These are phyloP conservation scores for Moricandia arvensis DNA, from an alignment of 345 rosid genomes.

Conservation along the genomic window DNA sequence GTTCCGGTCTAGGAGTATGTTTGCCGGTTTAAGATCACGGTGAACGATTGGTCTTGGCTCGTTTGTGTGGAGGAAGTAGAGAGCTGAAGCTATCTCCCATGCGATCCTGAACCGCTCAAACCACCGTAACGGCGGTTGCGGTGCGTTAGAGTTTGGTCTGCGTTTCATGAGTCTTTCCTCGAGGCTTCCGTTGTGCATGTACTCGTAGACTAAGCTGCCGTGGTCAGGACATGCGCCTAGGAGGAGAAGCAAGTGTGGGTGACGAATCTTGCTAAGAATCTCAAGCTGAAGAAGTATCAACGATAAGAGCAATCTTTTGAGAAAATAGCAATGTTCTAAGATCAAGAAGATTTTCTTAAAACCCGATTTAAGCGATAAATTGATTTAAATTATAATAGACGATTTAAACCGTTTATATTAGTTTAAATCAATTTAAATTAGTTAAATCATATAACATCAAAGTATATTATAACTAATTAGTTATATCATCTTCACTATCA, in stretches of 20 bases:
- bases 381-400: too few species aligned
- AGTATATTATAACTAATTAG: not conserved
- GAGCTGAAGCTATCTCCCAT: conserved; percentile 88
- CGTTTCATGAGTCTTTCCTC: conserved; percentile 61
- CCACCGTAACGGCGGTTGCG: conserved; percentile 61
- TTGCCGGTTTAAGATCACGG: conserved; percentile 93
- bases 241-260: conserved; percentile 90
- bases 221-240: conserved; percentile 84
- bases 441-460: too few species aligned
- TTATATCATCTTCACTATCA: not conserved
- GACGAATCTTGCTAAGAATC: conserved; percentile 75
- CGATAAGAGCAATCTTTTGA: not conserved
- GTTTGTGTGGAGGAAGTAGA: conserved; percentile 67
- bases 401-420: too few species aligned
- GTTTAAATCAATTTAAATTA: too few species aligned
- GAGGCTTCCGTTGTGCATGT: conserved; percentile 88
- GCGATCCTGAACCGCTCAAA: conserved; percentile 68
- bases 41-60: conserved; percentile 78
- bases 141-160: conserved; percentile 27
- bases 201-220: conserved; percentile 78
- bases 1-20: conserved; percentile 76
- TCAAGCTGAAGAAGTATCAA: conserved; percentile 57
- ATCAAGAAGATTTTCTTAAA: too few species aligned
- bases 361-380: too few species aligned
- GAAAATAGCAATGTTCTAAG: not conserved